phyloP scores from a whole-genome alignment of 2,329 filamentous ascomycete species.

The Paraphoma chrysanthemicola region DNA sequence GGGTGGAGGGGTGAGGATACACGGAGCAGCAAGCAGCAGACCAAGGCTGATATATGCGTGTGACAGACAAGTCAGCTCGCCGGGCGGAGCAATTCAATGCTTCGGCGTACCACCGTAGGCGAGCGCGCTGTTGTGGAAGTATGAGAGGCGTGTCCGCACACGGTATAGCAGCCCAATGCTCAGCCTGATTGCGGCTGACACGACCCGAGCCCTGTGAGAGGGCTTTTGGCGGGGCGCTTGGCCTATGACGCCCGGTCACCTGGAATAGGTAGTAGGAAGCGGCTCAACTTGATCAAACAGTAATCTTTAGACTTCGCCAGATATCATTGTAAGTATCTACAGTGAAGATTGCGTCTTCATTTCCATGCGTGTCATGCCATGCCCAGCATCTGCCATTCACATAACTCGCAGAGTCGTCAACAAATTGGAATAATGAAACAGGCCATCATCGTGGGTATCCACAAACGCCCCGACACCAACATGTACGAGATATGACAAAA shows the following conservation, averaged over 20 bases:
- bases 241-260: constrained; percentile 31
- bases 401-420: constrained; percentile 6
- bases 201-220: neutral
- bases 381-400: constrained; percentile 2
- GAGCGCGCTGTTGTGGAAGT: constrained; percentile 3
- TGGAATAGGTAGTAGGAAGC: neutral
- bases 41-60: constrained; percentile 23
- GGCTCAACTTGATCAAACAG: neutral
- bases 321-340: constrained; percentile 24
- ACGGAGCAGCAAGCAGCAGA: constrained; percentile 5
- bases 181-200: constrained; percentile 36
- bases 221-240: constrained; percentile 23
- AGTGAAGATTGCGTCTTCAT: constrained; percentile 12
- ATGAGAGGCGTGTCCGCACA: constrained; percentile 10
- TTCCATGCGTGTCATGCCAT: constrained; percentile 16
- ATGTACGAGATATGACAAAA: constrained; percentile 14
- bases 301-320: neutral
- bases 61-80: constrained; percentile 17
- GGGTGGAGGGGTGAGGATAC: constrained; percentile 7
- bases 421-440: constrained; percentile 22
- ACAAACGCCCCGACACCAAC: constrained; percentile 27
- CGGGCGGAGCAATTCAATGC: constrained; percentile 8
- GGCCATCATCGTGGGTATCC: constrained; percentile 34
- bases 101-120: neutral
- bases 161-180: constrained; percentile 30